Conservation (phyloP, 2,329 filamentous ascomycete genomes). For the Pestalotiopsis sp. region DNA sequence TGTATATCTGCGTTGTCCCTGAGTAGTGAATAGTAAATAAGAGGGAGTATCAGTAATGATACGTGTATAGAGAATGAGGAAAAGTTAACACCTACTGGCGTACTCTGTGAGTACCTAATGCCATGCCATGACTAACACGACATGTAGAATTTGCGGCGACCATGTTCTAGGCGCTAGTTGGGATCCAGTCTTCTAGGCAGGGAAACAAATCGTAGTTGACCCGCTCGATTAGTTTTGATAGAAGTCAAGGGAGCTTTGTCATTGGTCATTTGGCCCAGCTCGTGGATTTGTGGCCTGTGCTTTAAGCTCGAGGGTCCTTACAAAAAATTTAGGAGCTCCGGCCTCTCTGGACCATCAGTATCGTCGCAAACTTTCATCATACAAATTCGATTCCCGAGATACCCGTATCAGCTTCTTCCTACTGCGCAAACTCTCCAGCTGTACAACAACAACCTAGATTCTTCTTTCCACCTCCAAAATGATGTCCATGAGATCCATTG, state of each 20-base stretch:
- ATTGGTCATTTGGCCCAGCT: constrained; percentile 20
- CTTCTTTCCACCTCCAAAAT: constrained; percentile 45
- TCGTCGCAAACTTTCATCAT: not conserved
- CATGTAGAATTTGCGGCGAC: not conserved
- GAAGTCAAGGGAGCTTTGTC: not conserved
- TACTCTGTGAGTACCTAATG: no score
- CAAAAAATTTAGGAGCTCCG: constrained; percentile 22
- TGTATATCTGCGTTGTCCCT: not conserved
- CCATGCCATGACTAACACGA: not conserved
- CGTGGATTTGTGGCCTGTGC: constrained; percentile 18
- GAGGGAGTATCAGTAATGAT: no score
- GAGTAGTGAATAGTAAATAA: no score
- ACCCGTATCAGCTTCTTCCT: constrained; percentile 17
- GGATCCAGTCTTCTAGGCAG: not conserved
- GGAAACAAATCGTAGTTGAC: not conserved
- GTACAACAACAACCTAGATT: not conserved
- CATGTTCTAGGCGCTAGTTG: not conserved
- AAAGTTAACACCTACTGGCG: no score
- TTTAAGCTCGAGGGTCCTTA: not conserved
- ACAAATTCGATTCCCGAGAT: constrained; percentile 10
- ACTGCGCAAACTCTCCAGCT: not conserved
- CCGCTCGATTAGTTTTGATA: not conserved
- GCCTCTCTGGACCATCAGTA: constrained; percentile 8
- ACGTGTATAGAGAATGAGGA: no score
- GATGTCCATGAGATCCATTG: constrained; percentile 68